These are phyloP conservation scores for Saccharum officinarum DNA, from an alignment of 176 grass and related monocot genomes.

Conservation along the genomic window DNA sequence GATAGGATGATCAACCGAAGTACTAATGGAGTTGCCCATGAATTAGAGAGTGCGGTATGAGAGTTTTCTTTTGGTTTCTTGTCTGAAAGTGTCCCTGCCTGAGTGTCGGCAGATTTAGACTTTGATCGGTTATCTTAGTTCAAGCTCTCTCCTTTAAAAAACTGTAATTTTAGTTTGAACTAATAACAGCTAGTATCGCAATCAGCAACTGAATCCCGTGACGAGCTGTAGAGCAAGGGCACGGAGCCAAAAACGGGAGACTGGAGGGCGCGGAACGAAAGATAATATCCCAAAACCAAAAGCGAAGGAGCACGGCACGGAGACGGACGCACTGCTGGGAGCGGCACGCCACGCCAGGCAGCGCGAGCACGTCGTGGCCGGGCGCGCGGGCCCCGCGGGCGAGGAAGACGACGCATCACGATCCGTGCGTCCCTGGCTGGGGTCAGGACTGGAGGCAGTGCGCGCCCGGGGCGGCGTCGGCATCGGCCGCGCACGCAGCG, in stretches of 20 bases:
- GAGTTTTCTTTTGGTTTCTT: too few relatives aligned
- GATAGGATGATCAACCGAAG: too few relatives aligned
- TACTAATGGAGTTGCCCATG: too few relatives aligned
- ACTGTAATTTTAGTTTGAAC: too few relatives aligned
- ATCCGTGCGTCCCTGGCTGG: conserved; percentile 51
- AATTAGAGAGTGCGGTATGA: too few relatives aligned
- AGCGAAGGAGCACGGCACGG: background rate
- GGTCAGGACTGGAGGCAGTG: background rate
- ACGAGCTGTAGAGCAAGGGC: background rate
- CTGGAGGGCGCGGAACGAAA: background rate
- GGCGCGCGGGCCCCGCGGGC: conserved; percentile 17
- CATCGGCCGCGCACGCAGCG: conserved; percentile 39
- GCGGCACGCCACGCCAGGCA: conserved; percentile 34
- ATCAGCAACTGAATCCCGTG: background rate
- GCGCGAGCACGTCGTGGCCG: conserved; percentile 23
- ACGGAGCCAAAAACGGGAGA: rapidly evolving
- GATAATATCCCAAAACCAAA: conserved; percentile 8
- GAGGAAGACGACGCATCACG: conserved; percentile 52
- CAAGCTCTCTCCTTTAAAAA: too few relatives aligned
- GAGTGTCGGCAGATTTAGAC: too few relatives aligned
- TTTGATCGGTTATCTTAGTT: too few relatives aligned
- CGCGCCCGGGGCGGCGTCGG: conserved; percentile 26
- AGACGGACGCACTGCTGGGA: background rate
- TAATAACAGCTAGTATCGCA: too few relatives aligned
- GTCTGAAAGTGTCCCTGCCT: too few relatives aligned